Conservation (phyloP, 1,284 basidiomycete genomes). For the Macrocystidia cucumis region DNA sequence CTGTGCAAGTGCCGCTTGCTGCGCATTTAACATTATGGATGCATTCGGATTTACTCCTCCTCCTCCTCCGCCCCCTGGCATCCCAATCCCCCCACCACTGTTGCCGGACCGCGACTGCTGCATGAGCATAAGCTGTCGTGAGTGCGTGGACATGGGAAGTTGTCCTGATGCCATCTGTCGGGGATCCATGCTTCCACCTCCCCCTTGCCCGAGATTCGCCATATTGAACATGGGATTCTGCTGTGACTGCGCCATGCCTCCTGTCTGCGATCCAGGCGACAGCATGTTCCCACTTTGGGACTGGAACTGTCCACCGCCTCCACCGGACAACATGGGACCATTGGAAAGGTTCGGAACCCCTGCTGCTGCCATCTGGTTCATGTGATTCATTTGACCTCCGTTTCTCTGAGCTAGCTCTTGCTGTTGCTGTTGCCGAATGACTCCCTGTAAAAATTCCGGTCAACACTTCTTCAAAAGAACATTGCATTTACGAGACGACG, state of each 20-base stretch:
- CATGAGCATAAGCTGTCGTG: slow-evolving; percentile 29
- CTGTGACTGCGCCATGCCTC: slow-evolving; percentile 15
- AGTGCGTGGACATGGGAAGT: slow-evolving; percentile 10
- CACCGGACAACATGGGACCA: background rate
- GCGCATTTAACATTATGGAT: slow-evolving; percentile 21
- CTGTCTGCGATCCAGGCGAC: slow-evolving; percentile 20
- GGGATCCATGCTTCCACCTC: slow-evolving; percentile 20
- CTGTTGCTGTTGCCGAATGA: slow-evolving; percentile 15
- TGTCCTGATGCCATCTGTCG: slow-evolving; percentile 27
- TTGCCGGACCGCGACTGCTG: slow-evolving; percentile 25
- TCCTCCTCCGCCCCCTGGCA: slow-evolving; percentile 18
- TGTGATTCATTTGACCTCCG: too few relatives aligned
- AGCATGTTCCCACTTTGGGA: slow-evolving; percentile 15
- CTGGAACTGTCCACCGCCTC: slow-evolving; percentile 11
- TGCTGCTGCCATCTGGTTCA: slow-evolving; percentile 19
- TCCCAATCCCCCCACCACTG: slow-evolving; percentile 19
- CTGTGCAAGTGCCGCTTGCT: slow-evolving; percentile 17
- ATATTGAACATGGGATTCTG: slow-evolving; percentile 8
- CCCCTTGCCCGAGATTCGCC: slow-evolving; percentile 8
- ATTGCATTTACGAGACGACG: too few relatives aligned
- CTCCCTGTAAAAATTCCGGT: slow-evolving; percentile 4
- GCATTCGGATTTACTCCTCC: slow-evolving; percentile 12
- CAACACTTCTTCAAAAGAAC: too few relatives aligned
- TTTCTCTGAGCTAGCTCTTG: slow-evolving; percentile 16
- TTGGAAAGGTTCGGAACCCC: background rate